Base-by-base conservation (phyloP, 2,329 filamentous ascomycete species). In the Myriosclerotinia curreyana region DNA sequence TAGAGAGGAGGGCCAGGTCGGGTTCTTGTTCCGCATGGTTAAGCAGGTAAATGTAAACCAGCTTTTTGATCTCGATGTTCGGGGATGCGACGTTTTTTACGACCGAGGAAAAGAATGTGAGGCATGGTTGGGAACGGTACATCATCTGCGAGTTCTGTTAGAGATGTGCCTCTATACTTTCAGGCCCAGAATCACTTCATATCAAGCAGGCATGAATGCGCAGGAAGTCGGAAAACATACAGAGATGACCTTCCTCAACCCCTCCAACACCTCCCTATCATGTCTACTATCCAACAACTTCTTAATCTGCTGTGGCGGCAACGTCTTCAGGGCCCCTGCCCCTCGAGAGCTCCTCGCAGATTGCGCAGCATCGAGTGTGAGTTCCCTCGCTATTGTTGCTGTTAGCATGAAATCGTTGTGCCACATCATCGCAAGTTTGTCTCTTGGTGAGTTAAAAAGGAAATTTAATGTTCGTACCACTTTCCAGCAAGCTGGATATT, bases 1-100 rank as follows among this genome's bases (percentile, higher is more conserved):
- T 97, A 65, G 93, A 96, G 52, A 99, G 84, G 46, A 99, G 84
- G 25, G 95, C 93, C 53, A 97, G 90, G 77, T 99, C 95, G 65
- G 94, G 95, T 74, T 98, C 95, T 68, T 92, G 87, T 76, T 98
- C 95, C 75, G 95, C 95, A 82, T 99, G 93, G 75, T 96, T 91
- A 66, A 98, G 89, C 67, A 99, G 87, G 78, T 97, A 99, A 75
- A 97, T 96, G 81, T 99, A 99, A 67, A 99, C 95, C 64, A 99
- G 86, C 77, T 98, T 98, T 79, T 97, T 96, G 77, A 98, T 93
- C 74, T 96, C 92, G 72, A 97, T 83, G 72, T 92, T 96, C 17
- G 93, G 90, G 46, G 91, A 96, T 36, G 94, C 94, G 66, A 97
- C 92, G 72, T 98, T 99, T 80, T 99, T 99, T 76, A 99, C 92